These are phyloP conservation scores for Trichoderma atroviride DNA, from an alignment of 2,329 filamentous ascomycete genomes.

Conservation along the genomic window DNA sequence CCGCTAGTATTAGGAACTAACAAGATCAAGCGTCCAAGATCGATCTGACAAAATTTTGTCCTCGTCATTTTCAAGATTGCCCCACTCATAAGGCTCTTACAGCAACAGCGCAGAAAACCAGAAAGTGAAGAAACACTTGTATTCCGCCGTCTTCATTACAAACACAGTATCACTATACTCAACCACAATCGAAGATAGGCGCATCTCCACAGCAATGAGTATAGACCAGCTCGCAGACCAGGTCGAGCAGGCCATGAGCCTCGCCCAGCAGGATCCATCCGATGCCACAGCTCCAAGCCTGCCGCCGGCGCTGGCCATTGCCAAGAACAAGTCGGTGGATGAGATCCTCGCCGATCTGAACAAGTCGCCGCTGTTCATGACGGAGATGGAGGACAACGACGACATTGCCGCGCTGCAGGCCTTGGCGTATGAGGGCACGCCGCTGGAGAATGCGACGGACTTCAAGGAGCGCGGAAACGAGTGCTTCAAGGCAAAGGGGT, in stretches of 20 bases:
- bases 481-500: conserved; percentile 71
- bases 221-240: conserved; percentile 49
- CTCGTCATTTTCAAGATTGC: conserved; percentile 8
- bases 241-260: conserved; percentile 42
- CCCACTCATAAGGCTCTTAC: not conserved
- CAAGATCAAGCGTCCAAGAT: not conserved
- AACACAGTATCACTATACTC: not conserved
- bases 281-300: conserved; percentile 47
- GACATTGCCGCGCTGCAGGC: conserved; percentile 86
- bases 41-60: conserved; percentile 13
- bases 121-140: not conserved
- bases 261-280: conserved; percentile 25
- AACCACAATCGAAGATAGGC: not conserved
- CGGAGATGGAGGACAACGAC: conserved; percentile 81
- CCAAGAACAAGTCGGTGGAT: conserved; percentile 52
- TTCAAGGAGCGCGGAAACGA: conserved; percentile 96
- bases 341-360: conserved; percentile 61
- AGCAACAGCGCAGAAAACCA: not conserved
- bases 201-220: conserved; percentile 36
- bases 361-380: conserved; percentile 89
- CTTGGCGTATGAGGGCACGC: conserved; percentile 88
- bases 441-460: conserved; percentile 76
- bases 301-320: conserved; percentile 48
- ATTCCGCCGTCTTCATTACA: too few species aligned
- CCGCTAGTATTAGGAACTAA: not conserved